Conservation (phyloP, 495 filamentous ascomycete genomes). For the Terfezia boudieri region DNA sequence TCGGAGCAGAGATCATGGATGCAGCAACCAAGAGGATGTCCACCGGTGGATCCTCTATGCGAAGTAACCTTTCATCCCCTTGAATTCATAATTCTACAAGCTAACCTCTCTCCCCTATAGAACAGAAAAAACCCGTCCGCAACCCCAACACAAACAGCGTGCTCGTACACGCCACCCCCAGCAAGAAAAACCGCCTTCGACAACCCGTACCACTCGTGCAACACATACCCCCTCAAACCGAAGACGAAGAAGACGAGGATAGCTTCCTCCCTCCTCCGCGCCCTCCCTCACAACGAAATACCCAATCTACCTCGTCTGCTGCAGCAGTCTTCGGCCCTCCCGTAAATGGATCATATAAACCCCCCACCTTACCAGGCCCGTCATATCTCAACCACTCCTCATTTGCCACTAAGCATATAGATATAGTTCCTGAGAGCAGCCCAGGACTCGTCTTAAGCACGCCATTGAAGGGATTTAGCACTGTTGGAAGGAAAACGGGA, state of each 20-base stretch:
- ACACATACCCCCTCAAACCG: not conserved
- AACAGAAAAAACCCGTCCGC: slow-evolving; percentile 41
- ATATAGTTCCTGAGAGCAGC: not conserved
- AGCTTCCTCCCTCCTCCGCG: slow-evolving; percentile 4
- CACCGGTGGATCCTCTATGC: slow-evolving; percentile 5
- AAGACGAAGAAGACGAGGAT: slow-evolving; percentile 2
- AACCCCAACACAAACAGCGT: slow-evolving; percentile 30
- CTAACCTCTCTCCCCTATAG: slow-evolving; percentile 14
- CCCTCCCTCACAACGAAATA: not conserved
- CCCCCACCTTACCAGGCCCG: not conserved
- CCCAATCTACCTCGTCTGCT: not conserved
- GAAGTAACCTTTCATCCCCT: slow-evolving; percentile 13
- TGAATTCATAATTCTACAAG: slow-evolving; percentile 5
- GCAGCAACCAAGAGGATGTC: slow-evolving; percentile 38
- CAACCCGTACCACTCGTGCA: not conserved
- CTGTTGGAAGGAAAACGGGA: not conserved
- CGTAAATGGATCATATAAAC: not conserved
- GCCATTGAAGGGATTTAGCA: not conserved
- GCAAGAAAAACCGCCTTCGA: slow-evolving; percentile 7
- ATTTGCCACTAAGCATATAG: not conserved
- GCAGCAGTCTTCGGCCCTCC: not conserved
- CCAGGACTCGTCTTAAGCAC: not conserved
- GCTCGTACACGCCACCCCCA: slow-evolving; percentile 61
- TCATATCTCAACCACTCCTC: not conserved
- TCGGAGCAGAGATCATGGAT: slow-evolving; percentile 47